A percentile compares a stretch with the other conserved stretches of the same genome.
Evolutionary conservation across 73 alveolate species (phyloP).

Genomic region (Tetrahymena thermophila): DNA sequence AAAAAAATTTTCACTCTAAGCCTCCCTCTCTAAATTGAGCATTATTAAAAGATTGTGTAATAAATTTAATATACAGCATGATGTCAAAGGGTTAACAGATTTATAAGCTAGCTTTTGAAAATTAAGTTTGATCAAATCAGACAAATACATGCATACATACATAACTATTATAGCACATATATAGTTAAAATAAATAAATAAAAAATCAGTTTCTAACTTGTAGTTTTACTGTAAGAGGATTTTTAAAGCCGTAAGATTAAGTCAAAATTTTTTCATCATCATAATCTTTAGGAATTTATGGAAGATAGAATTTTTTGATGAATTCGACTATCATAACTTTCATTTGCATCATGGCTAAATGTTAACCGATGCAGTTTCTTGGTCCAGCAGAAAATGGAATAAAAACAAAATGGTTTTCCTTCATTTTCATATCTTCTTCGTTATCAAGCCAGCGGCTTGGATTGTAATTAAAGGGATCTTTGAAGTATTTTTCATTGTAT

Average conservation of each 20-base stretch:
- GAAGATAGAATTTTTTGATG: not conserved
- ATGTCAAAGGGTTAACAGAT: no score
- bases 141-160: no score
- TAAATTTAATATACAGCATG: no score
- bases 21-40: no score
- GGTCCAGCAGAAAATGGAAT: conserved; percentile 14
- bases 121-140: no score
- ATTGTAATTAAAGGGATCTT: not conserved
- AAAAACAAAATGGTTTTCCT: not conserved
- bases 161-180: no score
- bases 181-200: no score
- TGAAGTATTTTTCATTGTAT: not conserved
- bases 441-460: not conserved
- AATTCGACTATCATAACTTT: conserved; percentile 1
- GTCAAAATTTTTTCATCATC: not conserved
- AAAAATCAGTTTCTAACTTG: not conserved
- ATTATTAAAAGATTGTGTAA: no score
- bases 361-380: conserved; percentile 17
- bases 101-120: no score
- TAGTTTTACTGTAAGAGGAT: not conserved
- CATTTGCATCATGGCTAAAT: not conserved
- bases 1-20: no score
- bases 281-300: not conserved
- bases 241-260: not conserved
- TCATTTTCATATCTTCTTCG: not conserved